A percentile compares a stretch with the other conserved stretches of the same genome.
These are phyloP conservation scores for Hyphopichia homilentoma DNA, from an alignment of 805 yeast genomes.

Conservation along the genomic window DNA sequence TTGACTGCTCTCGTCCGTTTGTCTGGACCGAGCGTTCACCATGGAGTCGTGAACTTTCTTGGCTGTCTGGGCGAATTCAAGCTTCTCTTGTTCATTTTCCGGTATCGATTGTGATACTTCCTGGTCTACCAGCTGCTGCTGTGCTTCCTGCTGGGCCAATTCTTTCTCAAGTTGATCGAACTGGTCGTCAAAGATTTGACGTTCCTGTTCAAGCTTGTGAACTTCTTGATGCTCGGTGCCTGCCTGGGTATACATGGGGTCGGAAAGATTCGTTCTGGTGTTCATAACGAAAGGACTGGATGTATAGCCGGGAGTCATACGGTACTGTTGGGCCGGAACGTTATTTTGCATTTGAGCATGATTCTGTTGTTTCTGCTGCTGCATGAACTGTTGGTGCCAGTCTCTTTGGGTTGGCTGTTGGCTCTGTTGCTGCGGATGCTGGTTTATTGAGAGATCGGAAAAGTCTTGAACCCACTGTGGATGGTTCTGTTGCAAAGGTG, in stretches of 20 bases:
- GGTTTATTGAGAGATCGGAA: slow-evolving; percentile 16
- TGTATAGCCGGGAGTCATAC: neutral
- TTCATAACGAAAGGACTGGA: slow-evolving; percentile 10
- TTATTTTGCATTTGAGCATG: slow-evolving; percentile 8
- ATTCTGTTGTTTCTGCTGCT: slow-evolving; percentile 8
- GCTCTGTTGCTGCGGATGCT: slow-evolving; percentile 5
- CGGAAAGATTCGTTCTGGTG: slow-evolving; percentile 16
- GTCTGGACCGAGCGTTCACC: slow-evolving; percentile 7
- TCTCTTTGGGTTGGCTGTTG: slow-evolving; percentile 9
- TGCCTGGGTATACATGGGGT: slow-evolving; percentile 9
- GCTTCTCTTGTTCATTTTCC: slow-evolving; percentile 20
- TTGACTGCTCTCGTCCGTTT: slow-evolving; percentile 17
- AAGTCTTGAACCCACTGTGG: slow-evolving; percentile 28
- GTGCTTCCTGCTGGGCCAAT: slow-evolving; percentile 11
- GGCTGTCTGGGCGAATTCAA: slow-evolving; percentile 39
- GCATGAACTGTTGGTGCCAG: slow-evolving; percentile 26
- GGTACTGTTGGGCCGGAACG: slow-evolving; percentile 2
- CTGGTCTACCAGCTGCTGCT: slow-evolving; percentile 4
- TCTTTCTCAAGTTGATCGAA: slow-evolving; percentile 33
- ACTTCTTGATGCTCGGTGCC: slow-evolving; percentile 24
- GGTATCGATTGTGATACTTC: slow-evolving; percentile 6
- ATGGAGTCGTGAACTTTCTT: slow-evolving; percentile 29
- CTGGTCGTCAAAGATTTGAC: slow-evolving; percentile 23
- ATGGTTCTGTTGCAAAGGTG: slow-evolving; percentile 5
- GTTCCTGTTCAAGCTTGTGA: slow-evolving; percentile 23